Evolutionary conservation across 2,329 filamentous ascomycete species (phyloP).

Genomic region (Fusarium sp.): DNA sequence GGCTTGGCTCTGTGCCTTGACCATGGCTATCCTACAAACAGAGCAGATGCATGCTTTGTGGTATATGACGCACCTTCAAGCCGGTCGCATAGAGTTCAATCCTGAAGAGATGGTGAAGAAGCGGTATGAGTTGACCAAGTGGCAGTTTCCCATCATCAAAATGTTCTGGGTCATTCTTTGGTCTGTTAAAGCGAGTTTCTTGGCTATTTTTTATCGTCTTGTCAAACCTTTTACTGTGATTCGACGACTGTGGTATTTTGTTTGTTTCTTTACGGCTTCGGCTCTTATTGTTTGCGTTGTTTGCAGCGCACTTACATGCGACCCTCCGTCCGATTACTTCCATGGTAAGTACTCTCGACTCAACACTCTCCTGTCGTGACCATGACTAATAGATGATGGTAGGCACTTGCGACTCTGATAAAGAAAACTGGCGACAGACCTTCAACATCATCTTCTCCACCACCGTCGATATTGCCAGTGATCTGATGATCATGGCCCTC

Average conservation of each 20-base stretch:
- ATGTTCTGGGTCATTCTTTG: constrained; percentile 29
- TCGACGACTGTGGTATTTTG: constrained; percentile 17
- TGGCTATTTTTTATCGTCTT: constrained; percentile 16
- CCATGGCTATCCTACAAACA: constrained; percentile 27
- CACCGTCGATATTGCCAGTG: constrained; percentile 12
- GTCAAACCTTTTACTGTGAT: constrained; percentile 16
- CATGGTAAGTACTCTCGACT: not conserved
- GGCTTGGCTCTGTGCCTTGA: constrained; percentile 17
- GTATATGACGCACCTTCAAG: constrained; percentile 19
- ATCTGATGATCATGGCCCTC: constrained; percentile 30
- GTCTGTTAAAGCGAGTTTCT: constrained; percentile 29
- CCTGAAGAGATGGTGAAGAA: not conserved
- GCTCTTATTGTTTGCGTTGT: constrained; percentile 10
- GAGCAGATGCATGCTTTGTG: constrained; percentile 27
- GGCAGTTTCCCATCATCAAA: constrained; percentile 30
- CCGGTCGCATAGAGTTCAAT: constrained; percentile 4
- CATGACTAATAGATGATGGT: accelerated
- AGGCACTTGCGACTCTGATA: constrained; percentile 12
- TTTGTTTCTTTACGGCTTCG: not conserved
- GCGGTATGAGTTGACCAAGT: not conserved
- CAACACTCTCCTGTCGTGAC: accelerated
- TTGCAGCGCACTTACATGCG: constrained; percentile 19
- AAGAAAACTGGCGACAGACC: constrained; percentile 9
- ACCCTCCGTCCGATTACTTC: constrained; percentile 16
- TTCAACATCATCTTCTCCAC: constrained; percentile 29